Conservation (phyloP, 2,329 filamentous ascomycete species). For the Fusarium keratoplasticum region DNA sequence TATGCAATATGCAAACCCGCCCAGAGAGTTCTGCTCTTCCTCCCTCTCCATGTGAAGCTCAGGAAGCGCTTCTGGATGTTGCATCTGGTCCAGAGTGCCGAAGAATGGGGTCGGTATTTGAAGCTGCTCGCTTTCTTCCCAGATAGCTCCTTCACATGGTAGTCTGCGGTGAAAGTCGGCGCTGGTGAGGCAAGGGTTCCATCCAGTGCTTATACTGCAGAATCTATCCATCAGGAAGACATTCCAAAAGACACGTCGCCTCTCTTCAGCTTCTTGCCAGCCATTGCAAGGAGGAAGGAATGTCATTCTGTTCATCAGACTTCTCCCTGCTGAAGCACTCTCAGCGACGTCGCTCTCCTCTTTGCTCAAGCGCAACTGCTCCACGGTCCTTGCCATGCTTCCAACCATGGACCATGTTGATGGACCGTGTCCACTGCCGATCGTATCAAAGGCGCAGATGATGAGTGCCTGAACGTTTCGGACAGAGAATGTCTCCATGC, state of each 20-base stretch:
- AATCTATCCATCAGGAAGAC: conserved; percentile 56
- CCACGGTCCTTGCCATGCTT: conserved; percentile 53
- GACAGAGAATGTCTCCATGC: conserved; percentile 51
- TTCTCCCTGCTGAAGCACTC: conserved; percentile 33
- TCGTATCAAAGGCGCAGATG: conserved; percentile 52
- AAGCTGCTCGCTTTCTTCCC: conserved; percentile 51
- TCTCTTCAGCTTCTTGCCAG: conserved; percentile 54
- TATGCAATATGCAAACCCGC: conserved; percentile 58
- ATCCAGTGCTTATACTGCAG: conserved; percentile 54
- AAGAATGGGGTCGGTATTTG: conserved; percentile 54
- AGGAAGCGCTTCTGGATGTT: conserved; percentile 30
- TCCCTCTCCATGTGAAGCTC: conserved; percentile 11
- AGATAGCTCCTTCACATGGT: conserved; percentile 54
- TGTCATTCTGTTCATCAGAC: conserved; percentile 45
- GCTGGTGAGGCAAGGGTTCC: conserved; percentile 46
- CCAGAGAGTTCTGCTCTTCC: conserved; percentile 44
- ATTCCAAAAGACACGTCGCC: conserved; percentile 56
- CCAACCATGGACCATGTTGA: conserved; percentile 54
- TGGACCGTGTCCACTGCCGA: conserved; percentile 48
- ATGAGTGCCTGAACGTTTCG: conserved; percentile 50
- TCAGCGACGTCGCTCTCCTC: conserved; percentile 47
- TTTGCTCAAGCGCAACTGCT: conserved; percentile 51
- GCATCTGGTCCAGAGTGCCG: conserved; percentile 51
- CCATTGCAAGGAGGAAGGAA: conserved; percentile 48
- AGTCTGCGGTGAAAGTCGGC: conserved; percentile 53